Evolutionary conservation across 441 rosid species (phyloP).

Genomic region (Aleurites moluccanus): DNA sequence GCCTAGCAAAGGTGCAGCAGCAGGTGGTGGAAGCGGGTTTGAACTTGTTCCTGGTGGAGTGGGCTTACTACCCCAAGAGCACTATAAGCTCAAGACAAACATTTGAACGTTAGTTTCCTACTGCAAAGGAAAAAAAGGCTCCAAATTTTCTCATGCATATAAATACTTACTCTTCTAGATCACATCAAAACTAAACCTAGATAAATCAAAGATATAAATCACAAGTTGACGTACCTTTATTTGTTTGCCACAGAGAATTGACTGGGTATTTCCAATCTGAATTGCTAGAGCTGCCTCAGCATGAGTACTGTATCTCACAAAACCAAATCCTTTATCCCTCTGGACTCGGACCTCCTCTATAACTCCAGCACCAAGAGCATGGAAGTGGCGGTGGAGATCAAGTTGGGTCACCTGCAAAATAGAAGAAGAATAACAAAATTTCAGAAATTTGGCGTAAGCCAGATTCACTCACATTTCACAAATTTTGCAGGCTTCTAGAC

Average conservation of each 20-base stretch:
- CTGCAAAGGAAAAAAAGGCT: neutral
- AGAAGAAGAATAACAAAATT: neutral
- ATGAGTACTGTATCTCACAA: constrained; percentile 87
- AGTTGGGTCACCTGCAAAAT: constrained; percentile 75
- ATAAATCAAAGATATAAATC: no score
- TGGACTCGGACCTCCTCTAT: constrained; percentile 97
- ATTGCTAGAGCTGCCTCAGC: constrained; percentile 92
- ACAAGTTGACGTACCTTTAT: constrained; percentile 74
- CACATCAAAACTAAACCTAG: no score
- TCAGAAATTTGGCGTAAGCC: neutral
- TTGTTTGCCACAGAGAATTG: constrained; percentile 76
- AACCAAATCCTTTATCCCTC: constrained; percentile 97
- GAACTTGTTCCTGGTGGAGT: constrained; percentile 88
- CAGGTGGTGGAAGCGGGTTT: constrained; percentile 95
- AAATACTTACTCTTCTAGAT: no score
- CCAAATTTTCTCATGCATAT: no score
- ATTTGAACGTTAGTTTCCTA: neutral
- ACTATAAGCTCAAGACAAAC: constrained; percentile 39
- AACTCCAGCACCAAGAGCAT: constrained; percentile 84
- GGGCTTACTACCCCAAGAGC: constrained; percentile 97
- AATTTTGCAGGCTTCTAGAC: neutral
- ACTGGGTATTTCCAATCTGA: constrained; percentile 85
- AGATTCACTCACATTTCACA: neutral
- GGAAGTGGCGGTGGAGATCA: constrained; percentile 93
- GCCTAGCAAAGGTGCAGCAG: constrained; percentile 62